Percentiles rank a stretch among this genome's conserved stretches.
These are phyloP conservation scores for Bondarzewia mesenterica DNA, from an alignment of 1,284 basidiomycete genomes.

Conservation along the genomic window DNA sequence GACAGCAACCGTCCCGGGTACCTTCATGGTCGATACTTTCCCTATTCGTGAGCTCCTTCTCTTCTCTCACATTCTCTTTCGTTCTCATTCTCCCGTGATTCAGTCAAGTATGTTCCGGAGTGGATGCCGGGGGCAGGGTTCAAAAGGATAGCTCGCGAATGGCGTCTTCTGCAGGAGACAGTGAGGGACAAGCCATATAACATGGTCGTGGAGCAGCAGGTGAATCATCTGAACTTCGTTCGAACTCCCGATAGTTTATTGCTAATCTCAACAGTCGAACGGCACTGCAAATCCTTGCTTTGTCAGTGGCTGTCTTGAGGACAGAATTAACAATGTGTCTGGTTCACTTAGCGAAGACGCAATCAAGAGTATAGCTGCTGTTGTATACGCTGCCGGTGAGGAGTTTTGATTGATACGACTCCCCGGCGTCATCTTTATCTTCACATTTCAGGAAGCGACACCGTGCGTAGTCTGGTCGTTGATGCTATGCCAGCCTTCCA, in stretches of 20 bases:
- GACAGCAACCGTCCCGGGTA: conserved; percentile 18
- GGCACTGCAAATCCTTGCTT: not conserved
- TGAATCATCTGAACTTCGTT: not conserved
- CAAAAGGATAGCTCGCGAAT: conserved; percentile 2
- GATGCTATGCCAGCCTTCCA: not conserved
- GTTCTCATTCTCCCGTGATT: not conserved
- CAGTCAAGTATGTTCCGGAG: conserved; percentile 7
- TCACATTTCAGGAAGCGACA: not conserved
- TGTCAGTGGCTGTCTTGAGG: not conserved
- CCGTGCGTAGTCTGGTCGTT: not conserved
- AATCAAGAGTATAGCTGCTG: not conserved
- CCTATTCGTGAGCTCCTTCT: conserved; percentile 14
- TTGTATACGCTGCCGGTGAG: not conserved
- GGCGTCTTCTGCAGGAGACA: conserved; percentile 3
- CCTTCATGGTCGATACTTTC: conserved; percentile 21
- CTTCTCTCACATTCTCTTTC: not conserved
- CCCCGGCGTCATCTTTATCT: not conserved
- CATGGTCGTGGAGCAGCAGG: not conserved
- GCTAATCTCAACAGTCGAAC: not conserved
- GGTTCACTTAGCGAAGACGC: not conserved
- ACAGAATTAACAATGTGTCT: not conserved
- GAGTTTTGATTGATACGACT: not conserved
- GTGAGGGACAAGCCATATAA: conserved; percentile 2
- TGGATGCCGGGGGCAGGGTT: conserved; percentile 8
- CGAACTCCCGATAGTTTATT: not conserved